Conservation (phyloP, 129 eudicot species). For the Centrapalus pauciflorus region DNA sequence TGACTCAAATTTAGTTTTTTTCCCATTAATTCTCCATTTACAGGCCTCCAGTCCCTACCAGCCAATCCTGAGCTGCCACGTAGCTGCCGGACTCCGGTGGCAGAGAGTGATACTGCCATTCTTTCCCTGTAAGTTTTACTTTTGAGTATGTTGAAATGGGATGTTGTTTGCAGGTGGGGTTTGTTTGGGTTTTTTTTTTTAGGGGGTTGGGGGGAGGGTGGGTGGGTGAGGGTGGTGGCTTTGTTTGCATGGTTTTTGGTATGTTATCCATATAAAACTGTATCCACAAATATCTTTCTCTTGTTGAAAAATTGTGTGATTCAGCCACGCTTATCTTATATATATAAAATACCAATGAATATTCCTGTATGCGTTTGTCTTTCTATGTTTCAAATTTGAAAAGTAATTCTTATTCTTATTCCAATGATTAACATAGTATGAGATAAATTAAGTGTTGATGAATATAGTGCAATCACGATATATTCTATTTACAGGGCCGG, state of each 20-base stretch:
- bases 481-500: background rate
- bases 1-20: slow-evolving; percentile 40
- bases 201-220: background rate
- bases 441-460: background rate
- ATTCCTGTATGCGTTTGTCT: slow-evolving; percentile 10
- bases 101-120: slow-evolving; percentile 50
- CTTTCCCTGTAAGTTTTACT: background rate
- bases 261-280: slow-evolving; percentile 29
- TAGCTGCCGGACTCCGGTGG: slow-evolving; percentile 40
- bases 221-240: slow-evolving; percentile 10
- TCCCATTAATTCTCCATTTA: slow-evolving; percentile 80
- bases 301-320: slow-evolving; percentile 10
- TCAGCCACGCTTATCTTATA: slow-evolving; percentile 27
- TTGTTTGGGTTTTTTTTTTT: slow-evolving; percentile 11
- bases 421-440: no score
- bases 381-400: background rate
- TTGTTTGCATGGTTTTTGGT: slow-evolving; percentile 52
- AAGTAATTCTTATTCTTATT: no score
- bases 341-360: slow-evolving; percentile 9
- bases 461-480: background rate
- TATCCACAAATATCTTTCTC: slow-evolving; percentile 24
- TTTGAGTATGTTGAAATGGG: slow-evolving; percentile 6
- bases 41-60: slow-evolving; percentile 34
- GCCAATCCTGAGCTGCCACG: slow-evolving; percentile 34
- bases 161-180: slow-evolving; percentile 15